These are phyloP conservation scores for Raddia guianensis DNA, from an alignment of 176 grass and related monocot genomes.

Conservation along the genomic window DNA sequence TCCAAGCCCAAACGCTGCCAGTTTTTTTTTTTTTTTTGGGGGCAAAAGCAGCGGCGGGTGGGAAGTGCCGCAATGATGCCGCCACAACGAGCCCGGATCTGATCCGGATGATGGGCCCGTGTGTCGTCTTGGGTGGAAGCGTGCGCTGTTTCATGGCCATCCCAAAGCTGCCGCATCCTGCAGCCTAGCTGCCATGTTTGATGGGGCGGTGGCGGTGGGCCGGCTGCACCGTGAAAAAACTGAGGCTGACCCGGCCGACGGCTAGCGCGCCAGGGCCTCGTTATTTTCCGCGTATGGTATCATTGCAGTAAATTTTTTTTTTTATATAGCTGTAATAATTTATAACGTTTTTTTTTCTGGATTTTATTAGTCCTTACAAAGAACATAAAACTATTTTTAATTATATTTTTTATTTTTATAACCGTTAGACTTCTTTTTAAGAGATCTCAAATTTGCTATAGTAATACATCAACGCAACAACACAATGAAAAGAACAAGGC, in stretches of 20 bases:
- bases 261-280: too few species aligned
- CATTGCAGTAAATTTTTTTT: too few species aligned
- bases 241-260: neutral
- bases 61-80: conserved; percentile 38
- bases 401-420: too few species aligned
- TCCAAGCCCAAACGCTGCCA: neutral
- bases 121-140: conserved; percentile 31
- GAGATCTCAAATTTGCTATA: too few species aligned
- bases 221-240: neutral
- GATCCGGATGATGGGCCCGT: neutral
- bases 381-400: too few species aligned
- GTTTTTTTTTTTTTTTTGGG: neutral
- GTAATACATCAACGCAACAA: too few species aligned
- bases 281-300: too few species aligned
- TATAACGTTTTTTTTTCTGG: too few species aligned
- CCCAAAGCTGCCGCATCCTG: neutral
- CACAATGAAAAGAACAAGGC: too few species aligned
- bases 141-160: conserved; percentile 34
- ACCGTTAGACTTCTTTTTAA: too few species aligned
- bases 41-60: conserved; percentile 30
- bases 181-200: neutral
- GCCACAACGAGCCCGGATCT: conserved; percentile 39
- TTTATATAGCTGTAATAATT: too few species aligned
- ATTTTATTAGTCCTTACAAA: too few species aligned
- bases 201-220: conserved; percentile 38